phyloP scores from a whole-genome alignment of 176 grass and related monocot genomes.

The Oryza coarctata region DNA sequence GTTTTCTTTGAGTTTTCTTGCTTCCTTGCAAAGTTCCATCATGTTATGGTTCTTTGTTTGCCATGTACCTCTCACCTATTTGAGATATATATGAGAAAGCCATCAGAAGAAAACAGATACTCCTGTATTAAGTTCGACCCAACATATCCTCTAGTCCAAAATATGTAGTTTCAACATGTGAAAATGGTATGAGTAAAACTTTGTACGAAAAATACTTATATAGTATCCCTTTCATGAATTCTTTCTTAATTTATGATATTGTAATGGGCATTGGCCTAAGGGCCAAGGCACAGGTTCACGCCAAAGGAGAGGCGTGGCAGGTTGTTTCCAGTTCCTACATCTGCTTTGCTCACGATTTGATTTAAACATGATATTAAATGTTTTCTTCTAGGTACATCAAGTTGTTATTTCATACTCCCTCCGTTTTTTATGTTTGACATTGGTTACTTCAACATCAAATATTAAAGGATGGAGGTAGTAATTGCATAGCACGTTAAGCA shows the following conservation, averaged over 20 bases:
- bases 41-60: conserved; percentile 53
- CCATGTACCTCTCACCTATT: conserved; percentile 54
- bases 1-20: conserved; percentile 45
- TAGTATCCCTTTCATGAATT: not conserved
- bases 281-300: too few relatives aligned
- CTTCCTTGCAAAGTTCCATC: conserved; percentile 61
- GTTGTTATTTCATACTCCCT: not conserved
- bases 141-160: too few relatives aligned
- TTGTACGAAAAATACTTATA: not conserved
- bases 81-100: conserved; percentile 2
- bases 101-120: not conserved
- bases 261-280: not conserved
- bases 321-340: not conserved
- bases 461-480: too few relatives aligned
- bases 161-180: not conserved
- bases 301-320: not conserved
- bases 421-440: too few relatives aligned
- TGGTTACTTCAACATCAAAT: too few relatives aligned
- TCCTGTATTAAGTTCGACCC: too few relatives aligned
- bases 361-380: not conserved
- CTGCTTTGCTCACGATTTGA: not conserved
- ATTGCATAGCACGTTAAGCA: not conserved
- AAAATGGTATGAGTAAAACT: not conserved
- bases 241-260: not conserved
- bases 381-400: not conserved